Base-by-base conservation (phyloP, 768 basidiomycete species). In the Tulasnella calospora region DNA sequence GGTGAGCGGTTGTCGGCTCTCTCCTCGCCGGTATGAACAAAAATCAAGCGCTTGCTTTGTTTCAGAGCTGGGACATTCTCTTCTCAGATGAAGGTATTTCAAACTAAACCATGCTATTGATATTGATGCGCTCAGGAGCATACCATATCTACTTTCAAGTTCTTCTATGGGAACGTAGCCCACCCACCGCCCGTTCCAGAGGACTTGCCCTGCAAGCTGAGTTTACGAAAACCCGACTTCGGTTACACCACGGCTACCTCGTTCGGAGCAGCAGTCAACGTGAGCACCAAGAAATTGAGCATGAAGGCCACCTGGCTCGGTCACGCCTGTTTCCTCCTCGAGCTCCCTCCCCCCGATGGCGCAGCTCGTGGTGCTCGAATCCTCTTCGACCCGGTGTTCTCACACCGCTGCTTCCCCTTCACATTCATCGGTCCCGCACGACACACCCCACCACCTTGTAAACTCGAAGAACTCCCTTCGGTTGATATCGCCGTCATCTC, bases 381-480 rank as follows among this genome's bases (percentile, higher is more conserved):
- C n/a, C n/a, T n/a, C n/a, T n/a, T n/a, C n/a, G n/a, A n/a, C 86
- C 4, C 84, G 89, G 82, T 82, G 12, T 89, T 89, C 81, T 88
- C 87, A 76, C 85, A 88, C 73, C 84, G 88, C 3, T 89, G 89
- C 82, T 88, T 87, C 30, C 88, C 88, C 0, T 84, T 82, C 73
- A 86, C 87, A 72, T 84, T 81, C 76, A 57, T 86, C 1, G 88
- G 89, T 15, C 88, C 88, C 0, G 87, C 87, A 72, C 83, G 89
- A 17, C 88, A 84, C 81, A 89, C 87, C 0, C 81, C 80, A 12
- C 55, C 82, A 2, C 83, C 85, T 0, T 83, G 83, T 55, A 71
- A 82, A 27, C 81, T 85, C 23, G 79, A 82, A 33, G 84, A 86
- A 3, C 80, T 87, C 41, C 86, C 86, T 0, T 82, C 84, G 23